Conservation (phyloP, 441 rosid genomes). For the Corymbia calophylla region DNA sequence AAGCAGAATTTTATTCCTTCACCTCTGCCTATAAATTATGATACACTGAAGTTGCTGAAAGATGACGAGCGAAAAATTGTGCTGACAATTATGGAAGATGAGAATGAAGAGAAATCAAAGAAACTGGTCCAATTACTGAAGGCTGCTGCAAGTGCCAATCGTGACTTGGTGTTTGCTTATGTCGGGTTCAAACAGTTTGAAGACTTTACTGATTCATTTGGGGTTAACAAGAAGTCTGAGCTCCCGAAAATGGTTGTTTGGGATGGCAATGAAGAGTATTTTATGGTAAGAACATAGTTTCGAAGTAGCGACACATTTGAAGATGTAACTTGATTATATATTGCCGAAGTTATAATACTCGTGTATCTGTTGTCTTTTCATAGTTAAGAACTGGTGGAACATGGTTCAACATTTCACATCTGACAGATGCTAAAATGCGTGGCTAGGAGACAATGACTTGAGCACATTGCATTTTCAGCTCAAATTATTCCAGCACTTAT, state of each 20-base stretch:
- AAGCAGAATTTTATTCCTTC: constrained; percentile 79
- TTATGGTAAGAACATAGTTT: constrained; percentile 37
- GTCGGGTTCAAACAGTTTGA: constrained; percentile 74
- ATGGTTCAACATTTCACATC: background rate
- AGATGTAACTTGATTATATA: background rate
- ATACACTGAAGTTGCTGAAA: constrained; percentile 61
- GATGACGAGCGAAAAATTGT: constrained; percentile 79
- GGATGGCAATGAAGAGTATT: constrained; percentile 73
- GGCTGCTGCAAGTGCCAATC: constrained; percentile 93
- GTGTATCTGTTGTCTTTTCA: background rate
- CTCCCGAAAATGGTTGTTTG: constrained; percentile 83
- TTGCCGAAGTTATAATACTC: background rate
- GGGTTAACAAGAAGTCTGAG: constrained; percentile 32
- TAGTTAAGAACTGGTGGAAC: background rate
- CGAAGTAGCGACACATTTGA: background rate
- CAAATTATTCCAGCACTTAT: background rate
- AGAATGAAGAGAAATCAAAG: constrained; percentile 46
- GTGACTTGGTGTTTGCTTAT: constrained; percentile 77
- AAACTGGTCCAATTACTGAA: constrained; percentile 56
- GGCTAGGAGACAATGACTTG: background rate
- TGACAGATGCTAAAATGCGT: background rate
- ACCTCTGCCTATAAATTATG: constrained; percentile 64
- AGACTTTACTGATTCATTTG: constrained; percentile 74
- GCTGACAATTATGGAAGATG: constrained; percentile 66
- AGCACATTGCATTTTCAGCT: background rate